A percentile compares a stretch with the other conserved stretches of the same genome.
phyloP scores from a whole-genome alignment of 2,329 filamentous ascomycete species.

The Gaeumannomyces tritici region DNA sequence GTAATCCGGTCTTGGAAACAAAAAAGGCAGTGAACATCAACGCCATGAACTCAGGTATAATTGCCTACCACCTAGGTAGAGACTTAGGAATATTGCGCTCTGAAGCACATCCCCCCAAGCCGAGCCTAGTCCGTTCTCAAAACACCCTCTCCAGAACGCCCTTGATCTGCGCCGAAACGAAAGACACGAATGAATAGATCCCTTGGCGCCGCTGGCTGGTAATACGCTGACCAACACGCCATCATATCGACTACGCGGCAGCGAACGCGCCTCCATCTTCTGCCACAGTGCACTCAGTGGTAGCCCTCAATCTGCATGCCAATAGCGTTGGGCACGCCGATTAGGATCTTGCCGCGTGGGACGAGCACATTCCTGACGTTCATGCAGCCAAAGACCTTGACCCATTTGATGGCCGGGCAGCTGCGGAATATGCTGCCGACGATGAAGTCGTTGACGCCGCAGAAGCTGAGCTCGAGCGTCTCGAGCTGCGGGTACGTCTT shows the following conservation, averaged over 20 bases:
- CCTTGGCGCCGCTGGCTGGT: neutral
- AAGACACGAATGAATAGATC: no score
- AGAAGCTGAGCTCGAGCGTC: constrained; percentile 71
- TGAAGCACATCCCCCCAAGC: no score
- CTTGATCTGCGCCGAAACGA: no score
- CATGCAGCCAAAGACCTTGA: constrained; percentile 59
- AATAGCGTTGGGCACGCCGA: constrained; percentile 48
- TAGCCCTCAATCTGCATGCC: constrained; percentile 50
- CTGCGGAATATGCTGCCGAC: constrained; percentile 53
- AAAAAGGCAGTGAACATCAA: no score
- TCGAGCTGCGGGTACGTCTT: constrained; percentile 57
- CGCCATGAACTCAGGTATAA: no score
- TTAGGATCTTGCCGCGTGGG: constrained; percentile 43
- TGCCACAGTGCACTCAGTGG: neutral
- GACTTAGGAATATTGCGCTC: no score
- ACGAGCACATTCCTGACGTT: constrained; percentile 45
- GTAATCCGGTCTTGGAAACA: no score
- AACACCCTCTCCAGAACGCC: no score
- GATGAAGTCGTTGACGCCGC: constrained; percentile 55
- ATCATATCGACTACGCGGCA: neutral
- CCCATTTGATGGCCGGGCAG: constrained; percentile 49
- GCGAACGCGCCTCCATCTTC: neutral
- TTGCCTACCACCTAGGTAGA: no score
- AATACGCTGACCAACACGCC: neutral
- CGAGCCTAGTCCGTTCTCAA: no score